These are phyloP conservation scores for Trichoderma pleuroti DNA, from an alignment of 2,329 filamentous ascomycete species.

Conservation along the genomic window DNA sequence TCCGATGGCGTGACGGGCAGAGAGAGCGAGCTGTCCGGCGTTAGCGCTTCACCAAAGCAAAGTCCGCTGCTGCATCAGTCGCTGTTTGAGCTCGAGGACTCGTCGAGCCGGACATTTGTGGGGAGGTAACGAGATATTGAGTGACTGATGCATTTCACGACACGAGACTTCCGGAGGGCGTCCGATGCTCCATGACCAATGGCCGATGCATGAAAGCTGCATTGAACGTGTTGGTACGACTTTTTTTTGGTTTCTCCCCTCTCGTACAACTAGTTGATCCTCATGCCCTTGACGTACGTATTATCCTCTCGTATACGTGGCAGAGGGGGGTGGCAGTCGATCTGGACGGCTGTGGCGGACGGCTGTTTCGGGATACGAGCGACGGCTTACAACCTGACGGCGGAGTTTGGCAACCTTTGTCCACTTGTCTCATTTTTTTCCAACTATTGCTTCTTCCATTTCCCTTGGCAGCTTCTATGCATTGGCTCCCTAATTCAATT, in stretches of 20 bases:
- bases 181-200: neutral
- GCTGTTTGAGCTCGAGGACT: conserved; percentile 16
- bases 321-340: neutral
- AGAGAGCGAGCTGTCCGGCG: conserved; percentile 5
- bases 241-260: neutral
- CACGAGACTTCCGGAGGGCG: neutral
- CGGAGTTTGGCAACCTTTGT: neutral
- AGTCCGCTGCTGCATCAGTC: neutral
- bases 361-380: conserved; percentile 17
- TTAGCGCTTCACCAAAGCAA: neutral
- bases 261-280: neutral
- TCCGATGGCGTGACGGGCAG: neutral
- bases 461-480: neutral
- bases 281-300: neutral
- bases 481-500: neutral
- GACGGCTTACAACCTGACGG: conserved; percentile 2
- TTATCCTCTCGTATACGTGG: neutral
- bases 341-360: conserved; percentile 3
- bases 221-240: neutral
- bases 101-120: conserved; percentile 1
- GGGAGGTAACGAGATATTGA: neutral
- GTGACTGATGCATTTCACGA: neutral
- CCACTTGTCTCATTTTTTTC: neutral
- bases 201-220: neutral
- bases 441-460: neutral